A percentile compares a stretch with the other conserved stretches of the same genome.
Conservation (phyloP, 495 filamentous ascomycete species). For the Evernia prunastri region DNA sequence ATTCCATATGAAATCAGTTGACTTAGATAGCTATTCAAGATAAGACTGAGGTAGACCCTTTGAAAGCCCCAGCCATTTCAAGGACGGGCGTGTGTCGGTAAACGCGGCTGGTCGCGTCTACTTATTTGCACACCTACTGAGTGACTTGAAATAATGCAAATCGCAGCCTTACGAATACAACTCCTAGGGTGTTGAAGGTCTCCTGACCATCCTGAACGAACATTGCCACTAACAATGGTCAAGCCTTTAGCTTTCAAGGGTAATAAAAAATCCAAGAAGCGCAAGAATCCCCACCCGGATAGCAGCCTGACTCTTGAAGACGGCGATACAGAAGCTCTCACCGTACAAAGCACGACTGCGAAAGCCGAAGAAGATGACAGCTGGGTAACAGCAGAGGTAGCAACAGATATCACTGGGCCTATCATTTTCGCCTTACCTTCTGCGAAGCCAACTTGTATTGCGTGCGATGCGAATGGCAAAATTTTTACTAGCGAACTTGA, state of each 20-base stretch:
- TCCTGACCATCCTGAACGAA: background rate
- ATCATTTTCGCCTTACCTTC: conserved; percentile 75
- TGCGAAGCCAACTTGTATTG: conserved; percentile 59
- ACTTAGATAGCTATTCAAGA: too few relatives aligned
- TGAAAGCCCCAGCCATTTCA: too few relatives aligned
- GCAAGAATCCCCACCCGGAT: conserved; percentile 51
- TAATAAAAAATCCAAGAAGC: conserved; percentile 90
- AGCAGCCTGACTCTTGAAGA: conserved; percentile 24
- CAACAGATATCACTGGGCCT: conserved; percentile 74
- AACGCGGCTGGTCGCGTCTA: too few relatives aligned
- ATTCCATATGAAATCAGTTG: too few relatives aligned
- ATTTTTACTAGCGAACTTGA: conserved; percentile 74
- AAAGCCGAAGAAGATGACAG: conserved; percentile 59
- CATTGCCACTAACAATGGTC: conserved; percentile 33
- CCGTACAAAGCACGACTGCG: conserved; percentile 28
- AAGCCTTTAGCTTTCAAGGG: conserved; percentile 92
- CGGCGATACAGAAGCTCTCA: conserved; percentile 40
- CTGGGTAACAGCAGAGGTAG: conserved; percentile 82
- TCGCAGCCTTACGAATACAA: background rate
- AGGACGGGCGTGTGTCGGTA: too few relatives aligned
- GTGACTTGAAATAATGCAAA: too few relatives aligned
- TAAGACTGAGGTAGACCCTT: too few relatives aligned
- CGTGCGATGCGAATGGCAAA: conserved; percentile 76
- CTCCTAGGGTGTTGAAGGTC: background rate
- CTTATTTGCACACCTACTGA: too few relatives aligned